These are phyloP conservation scores for Suhomyces terraborum DNA, from an alignment of 1,139 yeast genomes.

Conservation along the genomic window DNA sequence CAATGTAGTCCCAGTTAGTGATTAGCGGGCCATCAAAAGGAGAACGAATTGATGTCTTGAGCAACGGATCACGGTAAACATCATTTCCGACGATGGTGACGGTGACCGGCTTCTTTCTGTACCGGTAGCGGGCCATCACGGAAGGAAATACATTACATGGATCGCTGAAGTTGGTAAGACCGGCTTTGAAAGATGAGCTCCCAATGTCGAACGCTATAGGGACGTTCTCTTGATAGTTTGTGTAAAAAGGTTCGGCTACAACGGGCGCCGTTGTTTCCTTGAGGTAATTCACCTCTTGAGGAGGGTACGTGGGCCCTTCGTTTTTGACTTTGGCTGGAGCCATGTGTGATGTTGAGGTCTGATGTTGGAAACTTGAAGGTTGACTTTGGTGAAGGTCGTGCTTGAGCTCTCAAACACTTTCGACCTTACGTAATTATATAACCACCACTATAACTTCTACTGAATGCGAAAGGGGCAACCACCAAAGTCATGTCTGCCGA, in stretches of 20 bases:
- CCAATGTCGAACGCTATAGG: conserved; percentile 90
- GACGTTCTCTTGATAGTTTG: conserved; percentile 51
- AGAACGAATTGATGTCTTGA: conserved; percentile 66
- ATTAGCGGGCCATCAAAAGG: conserved; percentile 88
- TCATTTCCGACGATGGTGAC: conserved; percentile 84
- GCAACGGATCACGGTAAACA: conserved; percentile 66
- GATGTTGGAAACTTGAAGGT: not conserved
- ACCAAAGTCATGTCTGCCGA: conserved; percentile 34
- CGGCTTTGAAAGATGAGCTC: conserved; percentile 67
- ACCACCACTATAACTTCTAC: not conserved
- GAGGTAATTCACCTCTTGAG: conserved; percentile 53
- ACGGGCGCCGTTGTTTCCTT: conserved; percentile 46
- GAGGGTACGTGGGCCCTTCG: conserved; percentile 39
- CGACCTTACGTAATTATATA: conserved; percentile 5
- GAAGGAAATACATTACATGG: conserved; percentile 76
- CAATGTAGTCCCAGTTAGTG: conserved; percentile 92
- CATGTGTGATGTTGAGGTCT: conserved; percentile 8
- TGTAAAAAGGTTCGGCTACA: conserved; percentile 52
- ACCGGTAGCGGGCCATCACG: conserved; percentile 72
- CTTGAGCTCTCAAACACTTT: not conserved
- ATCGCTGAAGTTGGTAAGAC: conserved; percentile 52
- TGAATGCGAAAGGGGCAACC: conserved; percentile 2
- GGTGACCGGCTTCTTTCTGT: conserved; percentile 64
- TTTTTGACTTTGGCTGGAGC: conserved; percentile 23
- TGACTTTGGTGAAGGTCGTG: conserved; percentile 1